Evolutionary conservation across 805 yeast genomes (phyloP).

Genomic region (Yarrowia sp.): DNA sequence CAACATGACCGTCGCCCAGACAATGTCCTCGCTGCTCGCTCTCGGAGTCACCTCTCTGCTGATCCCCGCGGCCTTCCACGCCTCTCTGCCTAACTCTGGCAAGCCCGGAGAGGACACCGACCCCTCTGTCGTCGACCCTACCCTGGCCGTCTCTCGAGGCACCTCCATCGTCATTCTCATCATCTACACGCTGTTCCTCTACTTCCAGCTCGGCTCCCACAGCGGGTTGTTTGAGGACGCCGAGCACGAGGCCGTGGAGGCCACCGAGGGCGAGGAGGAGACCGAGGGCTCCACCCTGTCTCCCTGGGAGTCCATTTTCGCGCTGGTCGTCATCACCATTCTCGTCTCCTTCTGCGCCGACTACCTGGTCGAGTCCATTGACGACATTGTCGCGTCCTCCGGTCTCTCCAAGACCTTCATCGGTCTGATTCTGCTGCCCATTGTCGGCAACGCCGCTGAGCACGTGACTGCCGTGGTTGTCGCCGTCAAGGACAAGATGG

Average conservation of each 20-base stretch:
- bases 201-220: slow-evolving; percentile 90
- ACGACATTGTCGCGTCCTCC: slow-evolving; percentile 75
- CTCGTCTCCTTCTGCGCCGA: slow-evolving; percentile 90
- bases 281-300: slow-evolving; percentile 47
- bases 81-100: slow-evolving; percentile 52
- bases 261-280: slow-evolving; percentile 35
- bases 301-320: slow-evolving; percentile 51
- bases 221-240: slow-evolving; percentile 65
- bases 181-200: slow-evolving; percentile 72
- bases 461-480: slow-evolving; percentile 96
- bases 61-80: slow-evolving; percentile 95
- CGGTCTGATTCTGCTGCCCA: slow-evolving; percentile 90
- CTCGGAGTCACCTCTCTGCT: slow-evolving; percentile 84
- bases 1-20: slow-evolving; percentile 96
- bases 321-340: slow-evolving; percentile 64
- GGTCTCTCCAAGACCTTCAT: slow-evolving; percentile 93
- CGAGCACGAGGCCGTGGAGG: slow-evolving; percentile 43
- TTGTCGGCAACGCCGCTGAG: slow-evolving; percentile 98
- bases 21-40: slow-evolving; percentile 92
- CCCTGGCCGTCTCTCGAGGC: slow-evolving; percentile 78
- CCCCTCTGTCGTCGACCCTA: slow-evolving; percentile 45
- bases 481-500: slow-evolving; percentile 96
- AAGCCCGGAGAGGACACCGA: slow-evolving; percentile 35
- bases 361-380: slow-evolving; percentile 89
- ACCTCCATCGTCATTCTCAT: slow-evolving; percentile 74